A percentile compares a stretch with the other conserved stretches of the same genome.
These are phyloP conservation scores for Gossypium lobatum DNA, from an alignment of 441 rosid species.

Conservation along the genomic window DNA sequence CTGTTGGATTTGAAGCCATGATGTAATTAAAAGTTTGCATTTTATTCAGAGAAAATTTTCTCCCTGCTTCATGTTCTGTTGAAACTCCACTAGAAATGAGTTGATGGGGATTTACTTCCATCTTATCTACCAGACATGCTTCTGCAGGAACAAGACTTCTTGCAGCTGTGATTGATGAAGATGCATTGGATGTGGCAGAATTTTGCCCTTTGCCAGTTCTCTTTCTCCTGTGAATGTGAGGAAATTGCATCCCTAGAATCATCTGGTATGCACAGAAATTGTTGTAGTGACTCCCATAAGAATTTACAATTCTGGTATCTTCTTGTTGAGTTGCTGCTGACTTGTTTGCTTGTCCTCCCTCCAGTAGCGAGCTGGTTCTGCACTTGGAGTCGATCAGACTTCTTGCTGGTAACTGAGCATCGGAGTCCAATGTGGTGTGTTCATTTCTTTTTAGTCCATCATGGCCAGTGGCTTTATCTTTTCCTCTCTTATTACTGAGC, in stretches of 20 bases:
- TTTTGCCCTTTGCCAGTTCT: constrained; percentile 43
- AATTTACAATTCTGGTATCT: constrained; percentile 25
- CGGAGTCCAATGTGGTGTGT: constrained; percentile 18
- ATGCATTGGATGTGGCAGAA: constrained; percentile 27
- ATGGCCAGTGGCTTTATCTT: constrained; percentile 16
- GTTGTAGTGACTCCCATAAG: constrained; percentile 33
- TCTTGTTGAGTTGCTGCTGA: constrained; percentile 22
- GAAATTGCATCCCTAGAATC: constrained; percentile 24
- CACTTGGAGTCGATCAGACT: constrained; percentile 21
- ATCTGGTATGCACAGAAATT: constrained; percentile 32
- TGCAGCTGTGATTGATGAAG: constrained; percentile 25
- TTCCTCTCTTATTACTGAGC: constrained; percentile 8
- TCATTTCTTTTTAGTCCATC: constrained; percentile 11
- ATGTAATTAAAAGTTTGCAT: constrained; percentile 25
- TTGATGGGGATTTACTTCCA: constrained; percentile 9
- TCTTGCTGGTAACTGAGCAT: constrained; percentile 20
- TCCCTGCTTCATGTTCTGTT: constrained; percentile 18
- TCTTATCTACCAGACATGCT: constrained; percentile 16
- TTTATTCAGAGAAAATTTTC: constrained; percentile 22
- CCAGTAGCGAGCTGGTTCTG: constrained; percentile 15
- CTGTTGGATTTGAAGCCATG: constrained; percentile 24
- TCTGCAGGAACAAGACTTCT: constrained; percentile 19
- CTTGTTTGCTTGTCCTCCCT: constrained; percentile 23
- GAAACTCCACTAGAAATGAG: constrained; percentile 14
- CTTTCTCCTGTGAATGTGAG: constrained; percentile 35